A percentile compares a stretch with the other conserved stretches of the same genome.
phyloP scores from a whole-genome alignment of 139 green algal genomes.

The Desmodesmus armatus region DNA sequence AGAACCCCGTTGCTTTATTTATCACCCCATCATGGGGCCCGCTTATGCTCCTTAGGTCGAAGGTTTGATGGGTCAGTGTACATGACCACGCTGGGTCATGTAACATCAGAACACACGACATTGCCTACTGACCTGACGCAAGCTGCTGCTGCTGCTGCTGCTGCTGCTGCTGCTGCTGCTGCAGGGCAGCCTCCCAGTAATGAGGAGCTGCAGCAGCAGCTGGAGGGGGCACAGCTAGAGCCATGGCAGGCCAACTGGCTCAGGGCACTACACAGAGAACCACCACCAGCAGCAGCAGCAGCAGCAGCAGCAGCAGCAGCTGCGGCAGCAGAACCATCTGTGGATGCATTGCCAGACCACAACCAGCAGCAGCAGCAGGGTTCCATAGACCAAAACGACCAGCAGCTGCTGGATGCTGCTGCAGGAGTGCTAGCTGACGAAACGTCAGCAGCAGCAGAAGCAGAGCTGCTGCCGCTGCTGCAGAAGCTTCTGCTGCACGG shows the following conservation, averaged over 20 bases:
- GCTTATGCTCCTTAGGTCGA: too few relatives aligned
- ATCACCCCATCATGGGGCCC: too few relatives aligned
- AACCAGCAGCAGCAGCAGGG: neutral
- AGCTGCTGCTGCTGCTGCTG: too few relatives aligned
- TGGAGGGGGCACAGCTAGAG: neutral
- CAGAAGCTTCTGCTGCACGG: neutral
- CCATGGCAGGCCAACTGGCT: conserved; percentile 28
- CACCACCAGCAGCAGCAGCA: conserved; percentile 14
- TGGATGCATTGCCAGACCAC: too few relatives aligned
- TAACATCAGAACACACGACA: too few relatives aligned
- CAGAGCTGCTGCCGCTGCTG: neutral
- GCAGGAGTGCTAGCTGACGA: too few relatives aligned
- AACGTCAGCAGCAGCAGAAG: neutral
- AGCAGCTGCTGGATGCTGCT: neutral
- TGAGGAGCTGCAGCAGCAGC: conserved; percentile 14
- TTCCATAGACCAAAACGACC: neutral
- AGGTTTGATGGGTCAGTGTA: too few relatives aligned
- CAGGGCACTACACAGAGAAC: neutral
- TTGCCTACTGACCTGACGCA: neutral
- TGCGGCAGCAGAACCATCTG: neutral
- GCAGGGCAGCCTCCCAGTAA: conserved; percentile 1
- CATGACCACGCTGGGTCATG: too few relatives aligned
- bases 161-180: neutral
- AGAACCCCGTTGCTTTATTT: too few relatives aligned
- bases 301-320: neutral